Conservation (phyloP, 2,329 filamentous ascomycete genomes). For the Pestalotiopsis sp. region DNA sequence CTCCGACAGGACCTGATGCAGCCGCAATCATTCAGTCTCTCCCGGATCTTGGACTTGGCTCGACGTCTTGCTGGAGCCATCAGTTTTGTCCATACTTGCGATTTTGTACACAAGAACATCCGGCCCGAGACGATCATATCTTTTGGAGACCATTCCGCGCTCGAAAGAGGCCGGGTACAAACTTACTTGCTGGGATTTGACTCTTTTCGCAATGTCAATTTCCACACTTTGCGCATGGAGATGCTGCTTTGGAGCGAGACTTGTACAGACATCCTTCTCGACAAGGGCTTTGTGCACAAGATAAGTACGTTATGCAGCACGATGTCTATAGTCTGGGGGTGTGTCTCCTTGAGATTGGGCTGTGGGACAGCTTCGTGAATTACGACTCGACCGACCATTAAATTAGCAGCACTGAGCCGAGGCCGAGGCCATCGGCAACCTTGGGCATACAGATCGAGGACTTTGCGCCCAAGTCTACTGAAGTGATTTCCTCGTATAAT, state of each 20-base stretch:
- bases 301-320: slow-evolving; percentile 52
- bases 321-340: slow-evolving; percentile 60
- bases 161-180: background rate
- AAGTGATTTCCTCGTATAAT: background rate
- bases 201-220: slow-evolving; percentile 37
- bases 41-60: background rate
- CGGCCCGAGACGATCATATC: slow-evolving; percentile 38
- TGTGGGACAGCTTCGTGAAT: slow-evolving; percentile 42
- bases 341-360: slow-evolving; percentile 53
- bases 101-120: slow-evolving; percentile 48
- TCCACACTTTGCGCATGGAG: slow-evolving; percentile 34
- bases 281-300: slow-evolving; percentile 41
- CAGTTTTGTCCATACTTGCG: slow-evolving; percentile 22
- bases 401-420: background rate
- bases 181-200: slow-evolving; percentile 49
- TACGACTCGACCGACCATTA: slow-evolving; percentile 13
- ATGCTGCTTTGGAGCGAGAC: slow-evolving; percentile 43
- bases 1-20: background rate
- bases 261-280: slow-evolving; percentile 53
- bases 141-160: background rate
- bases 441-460: background rate
- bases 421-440: background rate
- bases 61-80: background rate
- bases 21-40: background rate
- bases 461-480: background rate